Evolutionary conservation across 2,329 filamentous ascomycete species (phyloP), one percentile per base, ranked within the genome.

Genomic region (Sporothrix pseudoabietina): DNA sequence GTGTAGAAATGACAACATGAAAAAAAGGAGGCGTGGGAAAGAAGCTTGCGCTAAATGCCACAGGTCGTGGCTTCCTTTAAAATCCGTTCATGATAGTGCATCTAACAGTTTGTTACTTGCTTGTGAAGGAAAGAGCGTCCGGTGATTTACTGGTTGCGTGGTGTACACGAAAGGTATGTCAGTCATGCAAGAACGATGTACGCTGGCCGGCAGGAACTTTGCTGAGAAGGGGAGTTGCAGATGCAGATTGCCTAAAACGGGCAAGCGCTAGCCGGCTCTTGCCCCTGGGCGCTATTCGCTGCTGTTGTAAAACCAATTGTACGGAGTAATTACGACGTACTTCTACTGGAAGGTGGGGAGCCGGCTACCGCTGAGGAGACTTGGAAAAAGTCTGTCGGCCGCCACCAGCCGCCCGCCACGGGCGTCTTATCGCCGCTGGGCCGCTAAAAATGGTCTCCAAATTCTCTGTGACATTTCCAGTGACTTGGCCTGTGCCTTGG

Each of bases 351-450:
- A 30, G n/a, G 61, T 47, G 61, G n/a, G n/a, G 39, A 44, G 12
- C 41, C 3, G 41, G 41, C 12, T 9, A 14, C 12, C 12, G 19
- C 19, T 61, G 26, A 16, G 44, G 22, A 30, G 22, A 26, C 9
- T 26, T 10, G n/a, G 10, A 59, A 35, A 71, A 71, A 59, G 44
- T 71, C 26, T 71, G 69, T 35, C 39, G 61, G 69, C 69, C 69
- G 54, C 54, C 54, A 14, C 7, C 68, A 22, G 39, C 35, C 16
- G 32, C 30, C 6, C 12, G n/a, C 59, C 52, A 54, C 8, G 19
- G 2, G 41, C 41, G 12, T 44, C 9, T 44, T 35, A 59, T 35
- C 30, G 30, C 55, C 14, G 26, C 55, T 16, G 41, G 41, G 52
- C 63, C 63, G 39, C 39, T 49, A 49, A 10, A 49, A 44, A 9